Percentiles rank a stretch among this genome's conserved stretches.
These are phyloP conservation scores for Hypoxylon perforatum DNA, from an alignment of 495 filamentous ascomycete species.

Conservation along the genomic window DNA sequence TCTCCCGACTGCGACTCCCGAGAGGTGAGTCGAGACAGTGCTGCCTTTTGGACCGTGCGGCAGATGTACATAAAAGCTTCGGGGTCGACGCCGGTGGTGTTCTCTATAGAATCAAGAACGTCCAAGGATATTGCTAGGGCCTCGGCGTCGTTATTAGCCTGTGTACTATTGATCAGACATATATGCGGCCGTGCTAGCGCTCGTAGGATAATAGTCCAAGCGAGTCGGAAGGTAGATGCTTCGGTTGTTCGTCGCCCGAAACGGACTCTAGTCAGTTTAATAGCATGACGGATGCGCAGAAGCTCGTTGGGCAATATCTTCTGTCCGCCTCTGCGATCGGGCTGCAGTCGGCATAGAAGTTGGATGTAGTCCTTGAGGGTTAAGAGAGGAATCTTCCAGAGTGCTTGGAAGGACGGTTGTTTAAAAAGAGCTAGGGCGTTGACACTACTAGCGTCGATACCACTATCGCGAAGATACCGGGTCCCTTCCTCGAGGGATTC, in stretches of 20 bases:
- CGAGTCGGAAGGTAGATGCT: conserved; percentile 39
- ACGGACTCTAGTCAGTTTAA: conserved; percentile 35
- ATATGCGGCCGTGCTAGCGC: conserved; percentile 40
- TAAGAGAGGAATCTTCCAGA: conserved; percentile 37
- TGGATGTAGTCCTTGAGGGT: conserved; percentile 53
- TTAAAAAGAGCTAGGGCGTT: conserved; percentile 24
- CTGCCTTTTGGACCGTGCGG: conserved; percentile 38
- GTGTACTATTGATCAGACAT: conserved; percentile 31
- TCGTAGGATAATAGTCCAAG: conserved; percentile 43
- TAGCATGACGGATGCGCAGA: conserved; percentile 40
- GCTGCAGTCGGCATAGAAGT: conserved; percentile 50
- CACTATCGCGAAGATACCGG: conserved; percentile 53
- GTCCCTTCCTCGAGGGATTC: conserved; percentile 42
- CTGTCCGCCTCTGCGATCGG: conserved; percentile 24
- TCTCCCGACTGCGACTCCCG: not conserved
- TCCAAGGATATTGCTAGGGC: conserved; percentile 33
- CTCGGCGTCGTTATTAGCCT: conserved; percentile 32
- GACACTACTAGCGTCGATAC: conserved; percentile 21
- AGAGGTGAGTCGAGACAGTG: conserved; percentile 20
- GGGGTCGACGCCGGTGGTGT: conserved; percentile 27
- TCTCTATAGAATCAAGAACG: conserved; percentile 18
- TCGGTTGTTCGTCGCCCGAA: conserved; percentile 34
- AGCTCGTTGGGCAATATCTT: conserved; percentile 21
- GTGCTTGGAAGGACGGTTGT: conserved; percentile 24
- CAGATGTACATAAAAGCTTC: conserved; percentile 42